A percentile compares a stretch with the other conserved stretches of the same genome.
These are phyloP conservation scores for Myxozyma neglecta DNA, from an alignment of 805 yeast species.

Conservation along the genomic window DNA sequence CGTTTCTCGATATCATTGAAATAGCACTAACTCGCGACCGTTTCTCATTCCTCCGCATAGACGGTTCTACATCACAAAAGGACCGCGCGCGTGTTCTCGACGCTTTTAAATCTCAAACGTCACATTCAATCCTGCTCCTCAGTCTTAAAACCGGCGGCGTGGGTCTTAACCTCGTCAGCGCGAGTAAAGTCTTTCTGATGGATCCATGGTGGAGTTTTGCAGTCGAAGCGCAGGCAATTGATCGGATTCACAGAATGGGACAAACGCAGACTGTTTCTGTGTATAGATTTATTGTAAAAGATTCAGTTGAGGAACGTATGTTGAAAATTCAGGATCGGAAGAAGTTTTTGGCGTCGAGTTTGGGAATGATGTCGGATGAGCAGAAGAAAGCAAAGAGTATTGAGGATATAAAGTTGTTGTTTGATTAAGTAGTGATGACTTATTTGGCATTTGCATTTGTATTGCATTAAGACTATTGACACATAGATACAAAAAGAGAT, in stretches of 20 bases:
- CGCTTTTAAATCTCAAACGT: conserved; percentile 49
- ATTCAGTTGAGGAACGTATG: conserved; percentile 86
- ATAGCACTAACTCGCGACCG: conserved; percentile 54
- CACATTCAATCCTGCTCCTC: conserved; percentile 56
- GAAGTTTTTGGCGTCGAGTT: conserved; percentile 41
- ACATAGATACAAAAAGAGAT: neutral
- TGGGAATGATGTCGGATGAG: conserved; percentile 41
- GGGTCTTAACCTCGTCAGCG: conserved; percentile 82
- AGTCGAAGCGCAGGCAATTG: conserved; percentile 34
- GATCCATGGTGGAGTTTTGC: conserved; percentile 99
- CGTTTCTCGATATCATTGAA: conserved; percentile 74
- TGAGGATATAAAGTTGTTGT: conserved; percentile 41
- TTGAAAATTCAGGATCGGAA: conserved; percentile 82
- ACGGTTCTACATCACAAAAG: conserved; percentile 70
- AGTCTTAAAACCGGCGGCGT: conserved; percentile 94
- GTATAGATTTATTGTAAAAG: conserved; percentile 74
- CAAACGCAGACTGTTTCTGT: conserved; percentile 70
- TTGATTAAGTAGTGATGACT: conserved; percentile 36
- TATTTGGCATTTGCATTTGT: neutral
- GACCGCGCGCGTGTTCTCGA: conserved; percentile 63
- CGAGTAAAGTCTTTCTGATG: conserved; percentile 83
- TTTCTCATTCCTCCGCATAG: conserved; percentile 67
- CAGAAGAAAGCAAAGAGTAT: conserved; percentile 40
- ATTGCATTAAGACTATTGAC: neutral
- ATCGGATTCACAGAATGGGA: conserved; percentile 87